Conservation (phyloP, 1,284 basidiomycete species). For the Fomitiporia mediterranea region DNA sequence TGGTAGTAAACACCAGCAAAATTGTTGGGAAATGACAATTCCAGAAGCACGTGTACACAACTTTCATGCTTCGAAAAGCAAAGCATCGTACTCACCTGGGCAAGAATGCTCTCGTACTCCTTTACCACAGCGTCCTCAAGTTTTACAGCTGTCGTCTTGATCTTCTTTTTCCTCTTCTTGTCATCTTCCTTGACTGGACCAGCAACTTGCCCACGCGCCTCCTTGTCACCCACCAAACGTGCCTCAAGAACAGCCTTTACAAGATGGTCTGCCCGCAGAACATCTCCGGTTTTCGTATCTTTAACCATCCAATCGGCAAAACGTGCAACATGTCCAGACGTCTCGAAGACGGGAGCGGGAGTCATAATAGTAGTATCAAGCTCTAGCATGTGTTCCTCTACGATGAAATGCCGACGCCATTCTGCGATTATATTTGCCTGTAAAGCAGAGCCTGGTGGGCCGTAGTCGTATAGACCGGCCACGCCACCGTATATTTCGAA, state of each 20-base stretch:
- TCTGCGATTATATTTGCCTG: conserved; percentile 96
- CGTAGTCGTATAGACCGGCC: conserved; percentile 94
- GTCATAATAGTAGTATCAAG: conserved; percentile 99
- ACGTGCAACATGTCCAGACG: conserved; percentile 96
- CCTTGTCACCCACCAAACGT: conserved; percentile 84
- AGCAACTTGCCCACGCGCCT: conserved; percentile 75
- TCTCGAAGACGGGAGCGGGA: conserved; percentile 91
- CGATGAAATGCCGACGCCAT: conserved; percentile 98
- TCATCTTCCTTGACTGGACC: conserved; percentile 55
- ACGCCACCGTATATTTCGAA: conserved; percentile 99
- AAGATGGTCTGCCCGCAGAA: conserved; percentile 95
- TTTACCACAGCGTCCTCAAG: conserved; percentile 72
- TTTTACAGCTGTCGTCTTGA: conserved; percentile 77
- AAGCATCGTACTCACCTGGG: conserved; percentile 56
- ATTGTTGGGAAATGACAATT: neutral
- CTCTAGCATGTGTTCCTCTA: conserved; percentile 99
- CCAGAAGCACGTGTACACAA: neutral
- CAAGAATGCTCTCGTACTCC: conserved; percentile 82
- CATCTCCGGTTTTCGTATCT: conserved; percentile 91
- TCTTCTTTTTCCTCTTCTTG: conserved; percentile 73
- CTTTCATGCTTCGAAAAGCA: neutral
- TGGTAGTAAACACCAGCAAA: neutral
- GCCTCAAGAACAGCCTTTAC: conserved; percentile 93
- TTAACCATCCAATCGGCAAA: conserved; percentile 99
- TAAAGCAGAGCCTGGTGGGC: conserved; percentile 90